Base-by-base conservation (phyloP, 768 basidiomycete genomes). In the Lactarius tabidus region DNA sequence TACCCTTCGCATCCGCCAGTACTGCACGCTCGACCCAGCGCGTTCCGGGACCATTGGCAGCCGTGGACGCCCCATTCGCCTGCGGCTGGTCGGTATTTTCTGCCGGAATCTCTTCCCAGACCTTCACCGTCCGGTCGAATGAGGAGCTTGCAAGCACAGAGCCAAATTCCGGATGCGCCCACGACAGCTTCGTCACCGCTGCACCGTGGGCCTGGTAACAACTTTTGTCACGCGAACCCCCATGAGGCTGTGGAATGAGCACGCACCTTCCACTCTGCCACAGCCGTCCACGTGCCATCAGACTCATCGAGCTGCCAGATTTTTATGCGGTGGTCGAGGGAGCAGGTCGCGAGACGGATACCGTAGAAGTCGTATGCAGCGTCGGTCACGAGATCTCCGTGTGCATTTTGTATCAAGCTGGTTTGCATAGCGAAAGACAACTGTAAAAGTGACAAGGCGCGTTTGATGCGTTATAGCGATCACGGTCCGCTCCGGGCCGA, bases 101-200 rank as follows among this genome's bases (percentile, higher is more conserved):
- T 54, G 75, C 73, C 14, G 74, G 69, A 0, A 77, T 78, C 75
- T 91, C 85, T 73, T 95, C 92, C 94, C 94, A 98, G 18, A 99
- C 84, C 75, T 95, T 92, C 62, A 95, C 91, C 0, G 91, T 91
- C 29, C 95, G 84, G 76, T 98, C 96, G 71, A 95, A 94, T 2
- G 90, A 93, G 6, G 87, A 85, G 4, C 91, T 92, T 0, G 93
- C 93, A 62, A 98, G 79, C 59, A 97, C 84, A 1, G 86, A 84
- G 5, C 94, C 95, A 65, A 94, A 95, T 75, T 95, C 89, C 6
- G 96, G 94, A 72, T 95, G 94, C 1, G 93, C 93, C 91, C 94
- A 98, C 59, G 84, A 84, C 17, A 97, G 70, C 74, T 84, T 88
- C 9, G 93, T 85, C 41, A 97, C 82, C 0, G 95, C 86, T 18